Conservation (phyloP, 805 yeast species). For the Sungouiella thailandica region DNA sequence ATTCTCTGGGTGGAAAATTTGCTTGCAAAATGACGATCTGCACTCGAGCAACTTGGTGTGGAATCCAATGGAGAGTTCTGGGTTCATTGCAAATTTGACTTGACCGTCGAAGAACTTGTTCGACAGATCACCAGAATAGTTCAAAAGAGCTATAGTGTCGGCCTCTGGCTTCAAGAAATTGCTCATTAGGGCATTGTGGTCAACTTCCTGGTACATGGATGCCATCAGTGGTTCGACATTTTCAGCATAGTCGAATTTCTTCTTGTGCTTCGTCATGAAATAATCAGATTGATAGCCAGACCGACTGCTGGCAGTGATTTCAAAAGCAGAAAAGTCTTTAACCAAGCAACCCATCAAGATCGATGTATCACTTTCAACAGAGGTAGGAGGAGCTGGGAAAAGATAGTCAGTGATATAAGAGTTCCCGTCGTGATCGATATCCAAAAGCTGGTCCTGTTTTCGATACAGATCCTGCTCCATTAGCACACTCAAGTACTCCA, state of each 20-base stretch:
- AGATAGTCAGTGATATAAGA: slow-evolving; percentile 27
- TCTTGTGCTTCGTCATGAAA: slow-evolving; percentile 8
- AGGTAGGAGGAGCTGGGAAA: slow-evolving; percentile 13
- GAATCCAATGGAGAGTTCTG: slow-evolving; percentile 27
- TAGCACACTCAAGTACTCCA: slow-evolving; percentile 51
- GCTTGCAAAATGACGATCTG: slow-evolving; percentile 26
- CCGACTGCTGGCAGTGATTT: not conserved
- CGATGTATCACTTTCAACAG: slow-evolving; percentile 5
- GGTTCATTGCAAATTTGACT: slow-evolving; percentile 20
- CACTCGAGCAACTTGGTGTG: slow-evolving; percentile 28
- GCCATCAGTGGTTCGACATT: slow-evolving; percentile 11
- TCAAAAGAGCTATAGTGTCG: not conserved
- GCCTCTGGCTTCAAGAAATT: not conserved
- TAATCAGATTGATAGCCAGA: slow-evolving; percentile 18
- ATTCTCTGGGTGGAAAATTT: slow-evolving; percentile 17
- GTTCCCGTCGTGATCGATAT: slow-evolving; percentile 20
- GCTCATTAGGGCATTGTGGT: not conserved
- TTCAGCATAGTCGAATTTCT: slow-evolving; percentile 11
- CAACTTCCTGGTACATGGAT: slow-evolving; percentile 14
- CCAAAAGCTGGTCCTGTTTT: slow-evolving; percentile 40
- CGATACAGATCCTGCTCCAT: slow-evolving; percentile 25
- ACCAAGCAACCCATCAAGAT: not conserved
- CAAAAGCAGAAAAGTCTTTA: not conserved
- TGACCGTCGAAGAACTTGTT: slow-evolving; percentile 32
- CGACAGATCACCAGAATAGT: not conserved